Evolutionary conservation across 1,284 basidiomycete genomes (phyloP), one percentile per base, ranked within the genome.

Genomic region (Filobasidium uniguttulatum): DNA sequence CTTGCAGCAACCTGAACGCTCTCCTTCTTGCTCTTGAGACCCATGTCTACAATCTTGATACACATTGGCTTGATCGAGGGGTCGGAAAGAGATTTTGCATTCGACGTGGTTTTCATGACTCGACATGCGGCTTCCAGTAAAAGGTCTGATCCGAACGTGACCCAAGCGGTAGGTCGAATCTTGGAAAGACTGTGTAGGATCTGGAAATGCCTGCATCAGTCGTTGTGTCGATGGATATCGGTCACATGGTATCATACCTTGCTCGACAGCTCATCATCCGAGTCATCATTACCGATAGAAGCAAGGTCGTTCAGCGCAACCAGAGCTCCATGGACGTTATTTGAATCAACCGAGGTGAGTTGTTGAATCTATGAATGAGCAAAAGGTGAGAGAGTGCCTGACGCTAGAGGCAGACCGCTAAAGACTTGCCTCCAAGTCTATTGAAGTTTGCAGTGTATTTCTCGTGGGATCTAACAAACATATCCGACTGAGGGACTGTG

Each of bases 271-370:
- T n/a, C 61, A 57, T 53, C 58, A 53, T 31, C 60, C 60, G 46
- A 68, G 61, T 26, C 65, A 66, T 62, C 75, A 77, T 10, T 76
- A 38, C 55, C 61, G 7, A 55, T 74, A 23, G 68, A 64, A 0
- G 83, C 80, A 7, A 94, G 70, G 60, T 88, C 81, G 5, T 77
- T 74, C 26, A 96, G 70, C 1, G 79, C 79, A 12, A 83, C 72
- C 5, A 96, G 67, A n/a, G 77, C 80, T 2, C 91, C 91, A 62
- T 96, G 90, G 2, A 87, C 69, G 60, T 85, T 82, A 19, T 75
- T 71, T 4, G 72, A 60, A 62, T 96, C 89, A 19, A 81, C 67
- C 0, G 81, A 82, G 9, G 71, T 64, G 17, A 91, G 68, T 19
- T 82, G 66, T 19, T 61, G 64, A 17, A 74, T 71, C 84, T 89